Base-by-base conservation (phyloP, 2,329 filamentous ascomycete species). In the Trichoderma sp. region DNA sequence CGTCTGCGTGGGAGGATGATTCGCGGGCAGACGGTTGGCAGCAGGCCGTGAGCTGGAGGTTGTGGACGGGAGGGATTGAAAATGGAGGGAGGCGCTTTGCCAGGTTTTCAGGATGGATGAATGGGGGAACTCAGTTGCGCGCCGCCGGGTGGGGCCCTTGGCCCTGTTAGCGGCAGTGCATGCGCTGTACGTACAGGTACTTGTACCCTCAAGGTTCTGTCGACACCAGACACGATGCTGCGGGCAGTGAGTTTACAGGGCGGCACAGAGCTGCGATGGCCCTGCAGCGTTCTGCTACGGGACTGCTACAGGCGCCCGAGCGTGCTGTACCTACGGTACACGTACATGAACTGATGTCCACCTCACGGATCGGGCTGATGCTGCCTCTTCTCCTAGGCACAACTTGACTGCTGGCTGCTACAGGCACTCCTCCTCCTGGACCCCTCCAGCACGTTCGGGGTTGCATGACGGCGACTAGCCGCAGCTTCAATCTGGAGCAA, bases 1-100 rank as follows among this genome's bases (percentile, higher is more conserved):
- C 69, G 67, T 68, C 68, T 64, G 67, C 69, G 68, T 69, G 67
- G 67, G 55, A 69, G 64, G 63, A 62, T 63, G 67, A 69, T 70
- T 69, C 68, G 70, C 63, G 67, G 34, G 68, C 54, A 67, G 68
- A 67, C 61, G 68, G 58, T 67, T 63, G 69, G 48, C 55, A 67
- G 61, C 47, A 39, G 57, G 54, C 19, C 30, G 65, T 58, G 62
- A 64, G 67, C 67, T 68, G 67, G 66, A 60, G 66, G 69, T 68
- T 69, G 68, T 64, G 51, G 67, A 55, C 48, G 59, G 59, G 67
- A 55, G 51, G 59, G 59, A 39, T 39, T 34, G 45, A 26, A 34
- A 50, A 54, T 61, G 59, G 58, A 66, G 61, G 21, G 61, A 58
- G 26, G 43, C 30, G 48, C n/a, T 41, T 54, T 41, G 56, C 51